Evolutionary conservation across 2,329 filamentous ascomycete species (phyloP).

Genomic region (Xylariaceae sp.): DNA sequence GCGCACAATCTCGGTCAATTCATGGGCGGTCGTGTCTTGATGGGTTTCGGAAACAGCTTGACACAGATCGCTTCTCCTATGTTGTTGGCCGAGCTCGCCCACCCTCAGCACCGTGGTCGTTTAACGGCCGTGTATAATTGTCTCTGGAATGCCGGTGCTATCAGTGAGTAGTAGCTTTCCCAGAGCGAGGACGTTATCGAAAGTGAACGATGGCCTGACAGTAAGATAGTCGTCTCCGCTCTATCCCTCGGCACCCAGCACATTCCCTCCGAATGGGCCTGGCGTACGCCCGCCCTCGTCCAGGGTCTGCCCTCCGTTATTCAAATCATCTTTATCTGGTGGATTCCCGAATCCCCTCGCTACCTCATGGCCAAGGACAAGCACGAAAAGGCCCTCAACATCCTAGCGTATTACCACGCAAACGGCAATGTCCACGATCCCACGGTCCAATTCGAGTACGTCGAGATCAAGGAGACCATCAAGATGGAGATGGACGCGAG

Average conservation of each 20-base stretch:
- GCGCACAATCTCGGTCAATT: conserved; percentile 42
- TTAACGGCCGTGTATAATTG: conserved; percentile 51
- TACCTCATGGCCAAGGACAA: conserved; percentile 48
- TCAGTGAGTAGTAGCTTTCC: conserved; percentile 21
- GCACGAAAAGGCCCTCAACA: conserved; percentile 48
- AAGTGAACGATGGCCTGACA: conserved; percentile 10
- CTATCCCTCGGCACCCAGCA: conserved; percentile 44
- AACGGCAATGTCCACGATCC: conserved; percentile 47
- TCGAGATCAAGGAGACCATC: conserved; percentile 55
- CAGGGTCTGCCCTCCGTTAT: conserved; percentile 43
- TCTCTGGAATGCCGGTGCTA: conserved; percentile 42
- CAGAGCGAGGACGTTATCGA: neutral
- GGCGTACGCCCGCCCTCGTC: conserved; percentile 43
- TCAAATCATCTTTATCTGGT: conserved; percentile 47
- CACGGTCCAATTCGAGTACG: conserved; percentile 53
- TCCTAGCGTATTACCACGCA: conserved; percentile 52
- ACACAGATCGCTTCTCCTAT: conserved; percentile 48
- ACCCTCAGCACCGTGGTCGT: conserved; percentile 49
- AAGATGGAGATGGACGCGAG: conserved; percentile 44
- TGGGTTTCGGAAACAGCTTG: conserved; percentile 52
- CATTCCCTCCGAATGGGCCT: conserved; percentile 45
- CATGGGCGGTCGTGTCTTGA: conserved; percentile 51
- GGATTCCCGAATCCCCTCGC: conserved; percentile 31
- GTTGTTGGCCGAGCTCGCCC: conserved; percentile 47
- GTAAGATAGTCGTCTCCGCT: conserved; percentile 39